Base-by-base conservation (phyloP, 2,329 filamentous ascomycete species). In the Chaetomiaceae sp. region DNA sequence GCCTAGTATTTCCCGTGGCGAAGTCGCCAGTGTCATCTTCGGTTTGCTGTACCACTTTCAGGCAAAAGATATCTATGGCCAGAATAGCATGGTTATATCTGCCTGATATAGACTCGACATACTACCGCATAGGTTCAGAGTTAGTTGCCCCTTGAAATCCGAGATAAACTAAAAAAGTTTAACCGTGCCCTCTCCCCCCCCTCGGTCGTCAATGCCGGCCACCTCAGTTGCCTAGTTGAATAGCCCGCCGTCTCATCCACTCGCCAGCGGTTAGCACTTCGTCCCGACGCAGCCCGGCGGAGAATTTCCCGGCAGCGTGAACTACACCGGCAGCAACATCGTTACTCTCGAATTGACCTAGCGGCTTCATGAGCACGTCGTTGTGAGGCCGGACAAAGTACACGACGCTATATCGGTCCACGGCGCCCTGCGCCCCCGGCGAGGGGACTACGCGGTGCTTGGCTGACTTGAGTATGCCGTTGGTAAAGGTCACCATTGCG, bases 311-410 rank as follows among this genome's bases (percentile, higher is more conserved):
- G 2, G 49, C 51, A 8, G 53, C 54, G 7, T 33, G 49, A 2
- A 52, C 43, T 9, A n/a, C n/a, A 2, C 36, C 36, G 9, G 40
- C 40, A 16, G 1, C n/a, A 16, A 11, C 10, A n/a, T 25, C 8
- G n/a, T 29, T 25, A 42, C 27, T 5, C 6, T 4, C 14, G 18
- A 54, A 54, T 18, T 37, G 40, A 9, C 21, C 37, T 4, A 54
- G 37, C 11, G 56, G 56, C 51, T 62, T 62, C 65, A 69, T 66
- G 11, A 63, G 42, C 38, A 61, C 63, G 18, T 62, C 40, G 40
- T 69, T 63, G 45, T 69, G 64, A 0, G 68, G 67, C 14, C 68
- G 60, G 38, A 69, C 66, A 43, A 69, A 70, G 51, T 70, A 69
- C 2, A 69, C 67, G 38, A 69, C 56, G 51, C 67, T 69, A 48